Base-by-base conservation (phyloP, 176 grass and related monocot genomes). In the Calamus simplicifolius region DNA sequence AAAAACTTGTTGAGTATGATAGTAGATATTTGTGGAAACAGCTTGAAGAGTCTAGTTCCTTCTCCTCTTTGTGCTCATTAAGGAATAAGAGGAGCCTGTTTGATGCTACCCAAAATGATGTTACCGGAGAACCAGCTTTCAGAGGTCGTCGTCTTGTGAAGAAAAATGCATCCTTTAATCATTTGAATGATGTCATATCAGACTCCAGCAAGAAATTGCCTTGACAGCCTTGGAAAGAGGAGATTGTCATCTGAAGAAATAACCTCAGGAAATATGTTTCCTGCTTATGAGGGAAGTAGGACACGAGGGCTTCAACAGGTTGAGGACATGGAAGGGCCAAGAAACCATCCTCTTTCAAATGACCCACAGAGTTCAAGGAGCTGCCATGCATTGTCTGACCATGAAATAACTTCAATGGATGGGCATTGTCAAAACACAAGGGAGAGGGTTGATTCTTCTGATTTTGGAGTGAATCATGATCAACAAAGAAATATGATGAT, bases 61-160 rank as follows among this genome's bases (percentile, higher is more conserved):
- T 50, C 66, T 59, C 13, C 43, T 72, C 77, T 56, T 50, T 25
- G 50, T 61, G 52, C 54, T 71, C 54, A 82, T 72, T 62, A 14
- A 87, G 82, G 52, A 79, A 83, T n/a, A 80, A 79, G 58, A 70
- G 67, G 65, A 78, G 64, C 52, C 57, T 81, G 18, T 71, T 49
- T 18, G 29, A 38, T 31, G 59, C 69, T 56, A 64, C 68, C 16
- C 52, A 70, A 51, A 65, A 77, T 19, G 63, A 68, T 27, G 62
- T 51, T 75, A 56, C 50, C 62, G 66, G 21, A 28, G 75, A 26
- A 56, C 70, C 58, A 59, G 4, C 17, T 38, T 31, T 68, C 66
- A 87, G 38, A 70, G 77, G 71, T 4, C 55, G 19, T 62, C 17
- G 72, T 60, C 64, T 69, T 49, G 30, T 64, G 64, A 73, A 73